These are phyloP conservation scores for Monilinia vaccinii-corymbosi DNA, from an alignment of 2,329 filamentous ascomycete species.

Conservation along the genomic window DNA sequence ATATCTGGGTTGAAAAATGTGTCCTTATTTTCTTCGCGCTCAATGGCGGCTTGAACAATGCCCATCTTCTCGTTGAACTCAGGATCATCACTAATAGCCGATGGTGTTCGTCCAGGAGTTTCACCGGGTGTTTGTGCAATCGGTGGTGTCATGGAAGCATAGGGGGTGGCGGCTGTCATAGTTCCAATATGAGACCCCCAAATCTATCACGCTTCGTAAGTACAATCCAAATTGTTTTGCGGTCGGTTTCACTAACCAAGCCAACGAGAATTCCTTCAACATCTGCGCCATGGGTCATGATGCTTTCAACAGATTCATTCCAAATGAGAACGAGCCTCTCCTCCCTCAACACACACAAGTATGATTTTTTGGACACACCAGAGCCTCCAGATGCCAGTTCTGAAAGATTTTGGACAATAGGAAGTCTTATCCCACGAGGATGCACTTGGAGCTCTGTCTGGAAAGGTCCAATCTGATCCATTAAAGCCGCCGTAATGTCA, in stretches of 20 bases:
- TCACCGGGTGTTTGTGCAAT: slow-evolving; percentile 4
- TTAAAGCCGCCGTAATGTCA: slow-evolving; percentile 34
- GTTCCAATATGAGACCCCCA: slow-evolving; percentile 20
- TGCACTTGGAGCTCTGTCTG: slow-evolving; percentile 16
- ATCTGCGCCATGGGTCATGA: slow-evolving; percentile 16
- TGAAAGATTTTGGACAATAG: slow-evolving; percentile 40
- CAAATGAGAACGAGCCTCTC: slow-evolving; percentile 18
- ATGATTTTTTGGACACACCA: slow-evolving; percentile 11
- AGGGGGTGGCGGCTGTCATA: slow-evolving; percentile 11
- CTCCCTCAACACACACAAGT: slow-evolving; percentile 16
- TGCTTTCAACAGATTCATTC: slow-evolving; percentile 19
- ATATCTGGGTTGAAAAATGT: slow-evolving; percentile 14
- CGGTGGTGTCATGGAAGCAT: slow-evolving; percentile 11
- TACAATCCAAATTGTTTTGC: not conserved
- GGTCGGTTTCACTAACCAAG: slow-evolving; percentile 9
- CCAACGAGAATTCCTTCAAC: slow-evolving; percentile 17
- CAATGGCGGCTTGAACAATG: slow-evolving; percentile 16
- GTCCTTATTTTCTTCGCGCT: slow-evolving; percentile 17
- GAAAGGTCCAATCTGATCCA: slow-evolving; percentile 17
- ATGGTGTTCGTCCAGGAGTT: slow-evolving; percentile 8
- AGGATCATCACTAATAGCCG: slow-evolving; percentile 7
- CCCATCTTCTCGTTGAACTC: slow-evolving; percentile 15
- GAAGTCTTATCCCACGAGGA: slow-evolving; percentile 12
- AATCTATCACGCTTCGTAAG: slow-evolving; percentile 10
- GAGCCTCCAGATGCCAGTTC: slow-evolving; percentile 34